Percentiles rank a stretch among this genome's conserved stretches.
Conservation (phyloP, 805 yeast genomes). For the Clavispora fructus region DNA sequence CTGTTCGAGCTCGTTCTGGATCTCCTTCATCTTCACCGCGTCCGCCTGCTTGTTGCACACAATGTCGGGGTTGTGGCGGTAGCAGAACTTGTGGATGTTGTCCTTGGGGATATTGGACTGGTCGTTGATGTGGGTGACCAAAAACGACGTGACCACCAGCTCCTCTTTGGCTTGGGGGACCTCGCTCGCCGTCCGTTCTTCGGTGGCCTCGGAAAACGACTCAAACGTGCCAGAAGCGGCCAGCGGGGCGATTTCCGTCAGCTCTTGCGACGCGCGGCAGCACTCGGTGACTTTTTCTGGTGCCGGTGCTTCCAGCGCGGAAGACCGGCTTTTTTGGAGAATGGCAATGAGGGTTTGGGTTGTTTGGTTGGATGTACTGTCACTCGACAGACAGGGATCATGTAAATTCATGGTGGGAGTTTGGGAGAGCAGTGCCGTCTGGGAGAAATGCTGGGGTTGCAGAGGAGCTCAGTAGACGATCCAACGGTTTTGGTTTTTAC, state of each 20-base stretch:
- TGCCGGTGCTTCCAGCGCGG: not conserved
- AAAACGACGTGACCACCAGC: slow-evolving; percentile 36
- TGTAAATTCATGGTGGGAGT: slow-evolving; percentile 8
- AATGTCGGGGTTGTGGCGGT: slow-evolving; percentile 88
- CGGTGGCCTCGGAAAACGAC: not conserved
- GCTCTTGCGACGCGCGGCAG: not conserved
- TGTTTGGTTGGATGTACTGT: slow-evolving; percentile 1
- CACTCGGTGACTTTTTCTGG: not conserved
- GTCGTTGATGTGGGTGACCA: slow-evolving; percentile 37
- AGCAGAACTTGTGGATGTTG: slow-evolving; percentile 69
- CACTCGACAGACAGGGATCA: slow-evolving; percentile 8
- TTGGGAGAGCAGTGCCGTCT: not conserved
- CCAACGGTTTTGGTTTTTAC: not conserved
- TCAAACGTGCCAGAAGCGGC: not conserved
- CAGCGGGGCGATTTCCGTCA: not conserved
- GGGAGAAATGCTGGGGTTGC: too few species aligned
- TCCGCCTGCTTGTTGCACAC: slow-evolving; percentile 68
- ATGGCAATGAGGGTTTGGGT: slow-evolving; percentile 4
- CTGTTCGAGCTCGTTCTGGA: slow-evolving; percentile 53
- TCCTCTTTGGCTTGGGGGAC: slow-evolving; percentile 8
- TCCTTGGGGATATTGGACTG: slow-evolving; percentile 41
- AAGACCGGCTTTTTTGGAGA: slow-evolving; percentile 1
- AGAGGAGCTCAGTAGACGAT: too few species aligned
- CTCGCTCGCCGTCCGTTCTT: not conserved
- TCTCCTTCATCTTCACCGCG: slow-evolving; percentile 54